Base-by-base conservation (phyloP, 1,284 basidiomycete genomes). In the Ustilago crameri region DNA sequence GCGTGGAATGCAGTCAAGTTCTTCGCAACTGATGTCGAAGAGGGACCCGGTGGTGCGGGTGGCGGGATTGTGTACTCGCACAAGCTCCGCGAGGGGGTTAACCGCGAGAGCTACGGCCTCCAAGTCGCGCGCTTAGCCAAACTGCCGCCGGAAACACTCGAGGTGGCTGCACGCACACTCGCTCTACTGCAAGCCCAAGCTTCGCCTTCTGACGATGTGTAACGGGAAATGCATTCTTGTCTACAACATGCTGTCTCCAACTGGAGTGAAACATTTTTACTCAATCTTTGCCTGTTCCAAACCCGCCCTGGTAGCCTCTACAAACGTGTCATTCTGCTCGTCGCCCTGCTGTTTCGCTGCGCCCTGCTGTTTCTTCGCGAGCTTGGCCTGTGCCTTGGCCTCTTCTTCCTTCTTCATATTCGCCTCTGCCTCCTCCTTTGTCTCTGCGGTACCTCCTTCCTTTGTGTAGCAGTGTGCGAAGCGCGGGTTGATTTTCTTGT, bases 21-120 rank as follows among this genome's bases (percentile, higher is more conserved):
- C 84, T 94, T 89, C 85, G 95, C 93, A 80, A 97, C 93, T 0
- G 90, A 92, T 78, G 88, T 97, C n/a, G n/a, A n/a, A n/a, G n/a
- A n/a, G n/a, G n/a, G 91, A 93, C 78, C 86, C 86, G 14, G 22
- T 7, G 17, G 10, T n/a, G 38, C 30, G 24, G 79, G 91, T 91
- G 79, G 53, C n/a, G 12, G 41, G 51, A 32, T 93, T 95, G 85
- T 90, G 0, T 98, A 95, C 81, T 90, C 91, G 3, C 94, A 98
- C 80, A 87, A 87, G 22, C 84, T 98, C 42, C 86, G 87, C 47
- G 89, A 90, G 3, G 95, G 95, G 0, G 89, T 98, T 52, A 98
- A 96, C 83, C 87, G 90, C 50, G 88, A 95, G 74, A 96, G 94
- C 55, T 94, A 97, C 78, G 95, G 94, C 0, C 85, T 98, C 38